A percentile compares a stretch with the other conserved stretches of the same genome.
phyloP scores from a whole-genome alignment of 495 filamentous ascomycete species.

The Aspergillus cavernicola region DNA sequence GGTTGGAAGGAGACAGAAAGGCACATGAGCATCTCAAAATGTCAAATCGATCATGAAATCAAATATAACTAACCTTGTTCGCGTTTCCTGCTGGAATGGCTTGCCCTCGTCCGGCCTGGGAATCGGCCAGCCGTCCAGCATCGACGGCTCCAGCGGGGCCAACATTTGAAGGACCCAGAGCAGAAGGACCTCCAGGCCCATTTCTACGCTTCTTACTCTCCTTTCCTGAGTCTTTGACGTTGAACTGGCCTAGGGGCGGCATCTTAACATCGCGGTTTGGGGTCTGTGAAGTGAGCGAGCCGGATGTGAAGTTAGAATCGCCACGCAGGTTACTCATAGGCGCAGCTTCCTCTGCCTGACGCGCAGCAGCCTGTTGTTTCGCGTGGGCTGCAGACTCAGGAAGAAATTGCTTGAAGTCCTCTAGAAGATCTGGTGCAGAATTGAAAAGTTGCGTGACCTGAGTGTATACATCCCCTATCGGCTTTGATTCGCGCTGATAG shows the following conservation, averaged over 20 bases:
- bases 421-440: conserved; percentile 89
- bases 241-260: conserved; percentile 94
- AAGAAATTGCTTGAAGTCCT: conserved; percentile 98
- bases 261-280: conserved; percentile 63
- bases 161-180: conserved; percentile 27
- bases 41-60: too few relatives aligned
- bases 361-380: conserved; percentile 61
- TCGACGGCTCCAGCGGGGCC: conserved; percentile 31
- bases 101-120: conserved; percentile 27
- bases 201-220: conserved; percentile 76
- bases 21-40: too few relatives aligned
- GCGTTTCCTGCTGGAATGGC: conserved; percentile 39
- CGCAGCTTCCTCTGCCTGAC: conserved; percentile 64
- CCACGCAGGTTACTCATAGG: conserved; percentile 58
- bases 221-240: conserved; percentile 61
- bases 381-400: conserved; percentile 93
- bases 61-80: conserved; percentile 45
- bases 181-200: conserved; percentile 33
- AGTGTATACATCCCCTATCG: conserved; percentile 96
- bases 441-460: conserved; percentile 95
- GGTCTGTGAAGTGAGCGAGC: conserved; percentile 44
- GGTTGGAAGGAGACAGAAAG: too few relatives aligned
- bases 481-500: conserved; percentile 96
- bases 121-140: conserved; percentile 34
- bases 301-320: conserved; percentile 43